These are phyloP conservation scores for Fistulifera solaris DNA, from an alignment of 108 stramenopile genomes.

Conservation along the genomic window DNA sequence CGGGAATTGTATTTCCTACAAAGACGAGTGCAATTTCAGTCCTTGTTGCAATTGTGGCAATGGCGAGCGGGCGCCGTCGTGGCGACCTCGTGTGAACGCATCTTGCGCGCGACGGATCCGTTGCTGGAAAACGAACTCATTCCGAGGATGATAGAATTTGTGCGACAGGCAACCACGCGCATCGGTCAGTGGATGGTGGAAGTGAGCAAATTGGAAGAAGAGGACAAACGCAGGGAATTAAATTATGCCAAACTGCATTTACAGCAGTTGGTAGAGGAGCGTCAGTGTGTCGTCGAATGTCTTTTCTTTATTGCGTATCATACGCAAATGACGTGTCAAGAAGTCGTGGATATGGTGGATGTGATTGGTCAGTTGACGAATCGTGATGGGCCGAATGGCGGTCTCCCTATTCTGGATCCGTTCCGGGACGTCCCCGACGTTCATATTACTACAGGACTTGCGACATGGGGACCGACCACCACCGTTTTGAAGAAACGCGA, in stretches of 20 bases:
- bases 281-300: slow-evolving; percentile 57
- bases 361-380: slow-evolving; percentile 54
- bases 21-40: slow-evolving; percentile 18
- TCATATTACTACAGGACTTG: slow-evolving; percentile 17
- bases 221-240: slow-evolving; percentile 1
- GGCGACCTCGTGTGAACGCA: not conserved
- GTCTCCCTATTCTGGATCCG: slow-evolving; percentile 51
- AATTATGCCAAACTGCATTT: slow-evolving; percentile 32
- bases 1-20: slow-evolving; percentile 37
- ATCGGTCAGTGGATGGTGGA: slow-evolving; percentile 19
- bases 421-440: slow-evolving; percentile 52
- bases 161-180: slow-evolving; percentile 36
- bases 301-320: slow-evolving; percentile 72
- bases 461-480: slow-evolving; percentile 6
- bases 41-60: slow-evolving; percentile 30
- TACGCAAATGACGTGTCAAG: slow-evolving; percentile 49
- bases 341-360: slow-evolving; percentile 54
- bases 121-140: slow-evolving; percentile 41
- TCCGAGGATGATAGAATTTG: slow-evolving; percentile 35
- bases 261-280: slow-evolving; percentile 39
- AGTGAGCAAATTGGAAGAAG: slow-evolving; percentile 10
- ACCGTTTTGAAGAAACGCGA: slow-evolving; percentile 37
- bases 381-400: slow-evolving; percentile 14
- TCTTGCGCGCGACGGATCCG: slow-evolving; percentile 49
- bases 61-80: slow-evolving; percentile 9